Evolutionary conservation across 2,329 filamentous ascomycete genomes (phyloP).

Genomic region (Hypoxylon sp.): DNA sequence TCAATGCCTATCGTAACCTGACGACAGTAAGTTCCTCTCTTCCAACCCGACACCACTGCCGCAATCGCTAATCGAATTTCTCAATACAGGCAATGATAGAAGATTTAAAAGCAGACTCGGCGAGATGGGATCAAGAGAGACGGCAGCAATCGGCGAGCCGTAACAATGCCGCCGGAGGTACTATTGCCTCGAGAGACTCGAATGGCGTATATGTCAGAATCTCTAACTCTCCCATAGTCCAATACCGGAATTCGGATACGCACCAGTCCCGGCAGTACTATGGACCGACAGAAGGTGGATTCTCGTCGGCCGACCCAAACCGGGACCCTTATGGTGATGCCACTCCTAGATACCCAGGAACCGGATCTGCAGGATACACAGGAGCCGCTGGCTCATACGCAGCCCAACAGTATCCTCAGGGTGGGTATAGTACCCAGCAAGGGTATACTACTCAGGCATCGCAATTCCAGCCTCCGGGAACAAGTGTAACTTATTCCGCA

Average conservation of each 20-base stretch:
- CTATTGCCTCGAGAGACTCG: conserved; percentile 67
- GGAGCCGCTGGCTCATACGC: conserved; percentile 60
- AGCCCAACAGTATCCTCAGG: conserved; percentile 53
- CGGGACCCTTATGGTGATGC: conserved; percentile 59
- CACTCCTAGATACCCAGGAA: conserved; percentile 66
- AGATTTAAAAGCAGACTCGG: conserved; percentile 73
- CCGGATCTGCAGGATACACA: conserved; percentile 65
- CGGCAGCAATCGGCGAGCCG: conserved; percentile 68
- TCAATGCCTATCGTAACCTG: conserved; percentile 83
- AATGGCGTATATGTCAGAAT: conserved; percentile 64
- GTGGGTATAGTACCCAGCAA: conserved; percentile 52
- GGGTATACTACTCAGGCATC: conserved; percentile 51
- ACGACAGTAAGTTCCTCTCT: conserved; percentile 74
- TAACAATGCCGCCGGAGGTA: conserved; percentile 71
- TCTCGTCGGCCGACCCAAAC: conserved; percentile 44
- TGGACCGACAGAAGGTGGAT: conserved; percentile 61
- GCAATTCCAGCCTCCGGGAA: conserved; percentile 50
- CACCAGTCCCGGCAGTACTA: conserved; percentile 63
- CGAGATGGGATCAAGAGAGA: conserved; percentile 73
- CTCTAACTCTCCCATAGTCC: conserved; percentile 73
- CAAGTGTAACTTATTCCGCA: conserved; percentile 48
- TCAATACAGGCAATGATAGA: conserved; percentile 72
- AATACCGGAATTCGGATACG: conserved; percentile 71
- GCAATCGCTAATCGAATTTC: conserved; percentile 43
- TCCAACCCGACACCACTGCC: background rate